Conservation (phyloP, 441 rosid genomes). For the Pelargonium cotyledonis region DNA sequence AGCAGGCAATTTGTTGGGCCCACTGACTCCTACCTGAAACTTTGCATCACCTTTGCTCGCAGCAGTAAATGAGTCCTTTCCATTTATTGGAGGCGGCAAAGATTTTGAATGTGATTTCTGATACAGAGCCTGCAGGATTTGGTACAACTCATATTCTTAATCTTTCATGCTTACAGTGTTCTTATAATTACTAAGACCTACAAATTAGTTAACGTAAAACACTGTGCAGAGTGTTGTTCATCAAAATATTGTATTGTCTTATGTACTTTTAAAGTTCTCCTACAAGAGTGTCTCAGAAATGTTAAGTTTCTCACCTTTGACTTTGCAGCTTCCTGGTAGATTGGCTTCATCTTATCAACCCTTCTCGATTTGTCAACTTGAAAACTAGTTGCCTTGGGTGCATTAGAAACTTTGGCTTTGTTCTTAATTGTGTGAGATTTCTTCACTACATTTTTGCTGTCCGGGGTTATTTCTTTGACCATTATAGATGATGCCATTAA, state of each 20-base stretch:
- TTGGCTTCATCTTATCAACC: conserved; percentile 1
- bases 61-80: conserved; percentile 15
- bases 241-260: not conserved
- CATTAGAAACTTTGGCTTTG: not conserved
- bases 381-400: not conserved
- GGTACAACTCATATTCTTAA: not conserved
- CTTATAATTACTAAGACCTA: not conserved
- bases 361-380: not conserved
- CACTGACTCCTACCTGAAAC: conserved; percentile 17
- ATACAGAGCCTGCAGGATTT: conserved; percentile 30
- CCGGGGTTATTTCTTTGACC: not conserved
- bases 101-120: conserved; percentile 22
- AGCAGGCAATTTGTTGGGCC: conserved; percentile 16
- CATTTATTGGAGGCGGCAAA: conserved; percentile 25
- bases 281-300: not conserved
- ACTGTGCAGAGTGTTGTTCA: no score
- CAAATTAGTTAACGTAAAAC: not conserved
- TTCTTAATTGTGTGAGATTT: not conserved
- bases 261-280: not conserved
- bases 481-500: conserved; percentile 10
- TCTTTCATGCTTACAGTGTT: not conserved
- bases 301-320: not conserved
- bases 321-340: not conserved
- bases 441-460: not conserved
- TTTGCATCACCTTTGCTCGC: conserved; percentile 17